Evolutionary conservation across 2,329 filamentous ascomycete species (phyloP), one percentile per base, ranked within the genome.

Genomic region (Aureobasidium sp.): DNA sequence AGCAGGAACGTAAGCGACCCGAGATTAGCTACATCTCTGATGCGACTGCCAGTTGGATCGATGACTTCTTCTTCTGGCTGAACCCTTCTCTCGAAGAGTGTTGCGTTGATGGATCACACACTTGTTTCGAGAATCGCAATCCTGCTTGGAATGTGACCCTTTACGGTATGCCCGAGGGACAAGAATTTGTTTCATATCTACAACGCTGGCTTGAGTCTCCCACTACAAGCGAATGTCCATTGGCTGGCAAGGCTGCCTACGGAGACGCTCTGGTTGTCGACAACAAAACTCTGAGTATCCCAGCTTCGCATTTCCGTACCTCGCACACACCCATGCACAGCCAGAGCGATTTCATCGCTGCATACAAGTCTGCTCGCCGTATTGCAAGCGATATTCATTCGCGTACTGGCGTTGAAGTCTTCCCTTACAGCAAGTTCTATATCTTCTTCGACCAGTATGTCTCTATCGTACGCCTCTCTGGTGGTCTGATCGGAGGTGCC

Each of bases 391-490:
- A 86, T 24, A 84, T 98, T 48, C 84, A 79, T 12, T 70, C 79
- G 50, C 76, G 79, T 48, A 90, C 90, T 4, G 80, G 83, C 4
- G 81, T 88, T 19, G 84, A 93, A 21, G 84, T 98, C 3, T 98
- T 98, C 77, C 89, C 93, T 0, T 98, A 98, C 73, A 94, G 88
- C 61, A 85, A 96, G 56, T 95, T 95, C 68, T 98, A 98, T 74
- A 90, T 98, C 67, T 98, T 97, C 79, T 98, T 98, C 67, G 93
- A 98, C 66, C 93, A 97, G 67, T 98, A 98, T 65, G 79, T 88
- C 5, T 81, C 80, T 55, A 97, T 98, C 57, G 82, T 95, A 17
- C 77, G 79, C 10, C 77, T 97, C 3, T 90, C 91, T 0, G 85
- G 79, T 1, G 81, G 85, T 0, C 80, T 98, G 1, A 79, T 98